Base-by-base conservation (phyloP, 73 alveolate genomes). In the Paramecium primaurelia region DNA sequence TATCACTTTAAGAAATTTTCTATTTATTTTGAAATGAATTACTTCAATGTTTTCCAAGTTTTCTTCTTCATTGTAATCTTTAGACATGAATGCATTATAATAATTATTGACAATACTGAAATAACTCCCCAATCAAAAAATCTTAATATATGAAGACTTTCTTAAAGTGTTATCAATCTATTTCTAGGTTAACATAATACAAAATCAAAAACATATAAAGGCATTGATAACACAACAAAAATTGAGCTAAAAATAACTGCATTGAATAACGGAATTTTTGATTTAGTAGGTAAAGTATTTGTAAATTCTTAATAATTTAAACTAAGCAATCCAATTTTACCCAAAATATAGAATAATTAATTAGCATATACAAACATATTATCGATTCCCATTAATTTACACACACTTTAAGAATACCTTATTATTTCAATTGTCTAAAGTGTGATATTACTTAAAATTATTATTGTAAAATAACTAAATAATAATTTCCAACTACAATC, bases 401-500 rank as follows among this genome's bases (percentile, higher is more conserved):
- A 75, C 10, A 75, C 32, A 36, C 88, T 75, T 32, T 75, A 34
- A 14, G 58, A 34, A 40, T 75, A 75, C 11, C 88, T 34, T 10
- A 75, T 38, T 36, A 37, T 34, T 75, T 75, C 88, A 34, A 75
- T 75, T 12, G 49, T 30, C 7, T 75, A 6, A 32, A 75, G 59
- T 37, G 32, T 20, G 25, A 75, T 75, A 37, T 75, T 75, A 40
- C 58, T 32, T 75, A 37, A 32, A 75, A 75, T 75, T 45, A 75
- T 32, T 34, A 75, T 37, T 1, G 59, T 37, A 40, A 34, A 14
- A 75, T 75, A 75, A 75, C 69, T 75, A 75, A 75, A 75, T 36
- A 75, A 37, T 40, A 75, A 37, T 75, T 75, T 75, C 88, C 88
- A 75, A 75, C 88, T 75, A 32, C 42, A 75, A 75, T 75, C 88